A percentile compares a stretch with the other conserved stretches of the same genome.
Conservation (phyloP, 2,329 filamentous ascomycete genomes). For the Exophiala alcalophila region DNA sequence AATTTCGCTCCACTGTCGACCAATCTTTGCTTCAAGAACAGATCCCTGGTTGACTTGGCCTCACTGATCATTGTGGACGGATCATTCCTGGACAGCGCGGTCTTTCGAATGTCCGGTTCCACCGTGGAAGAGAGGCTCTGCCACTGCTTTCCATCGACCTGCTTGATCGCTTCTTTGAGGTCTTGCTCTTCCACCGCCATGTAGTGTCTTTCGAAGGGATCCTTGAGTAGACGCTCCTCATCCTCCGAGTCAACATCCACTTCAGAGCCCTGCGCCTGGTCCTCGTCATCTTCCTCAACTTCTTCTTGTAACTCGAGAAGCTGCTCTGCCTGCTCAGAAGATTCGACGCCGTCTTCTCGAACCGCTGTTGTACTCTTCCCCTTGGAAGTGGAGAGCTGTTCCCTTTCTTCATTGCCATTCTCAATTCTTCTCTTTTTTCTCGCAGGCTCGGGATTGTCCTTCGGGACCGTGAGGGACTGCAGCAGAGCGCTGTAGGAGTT, state of each 20-base stretch:
- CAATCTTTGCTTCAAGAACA: slow-evolving; percentile 68
- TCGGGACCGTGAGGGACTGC: slow-evolving; percentile 50
- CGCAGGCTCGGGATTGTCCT: slow-evolving; percentile 43
- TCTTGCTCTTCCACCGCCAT: slow-evolving; percentile 54
- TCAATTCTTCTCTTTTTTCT: slow-evolving; percentile 55
- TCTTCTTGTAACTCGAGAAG: slow-evolving; percentile 30
- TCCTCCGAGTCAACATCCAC: slow-evolving; percentile 33
- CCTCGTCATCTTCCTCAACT: slow-evolving; percentile 32
- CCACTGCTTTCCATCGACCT: slow-evolving; percentile 50
- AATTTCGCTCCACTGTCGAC: slow-evolving; percentile 53
- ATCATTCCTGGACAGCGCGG: slow-evolving; percentile 6
- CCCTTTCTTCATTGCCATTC: slow-evolving; percentile 22
- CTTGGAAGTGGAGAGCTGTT: too few relatives aligned
- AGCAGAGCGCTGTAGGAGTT: slow-evolving; percentile 56
- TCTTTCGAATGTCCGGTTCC: slow-evolving; percentile 29
- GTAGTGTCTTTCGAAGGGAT: slow-evolving; percentile 83
- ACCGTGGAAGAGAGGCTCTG: slow-evolving; percentile 38
- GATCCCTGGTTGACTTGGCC: slow-evolving; percentile 14
- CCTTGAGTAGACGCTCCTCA: slow-evolving; percentile 55
- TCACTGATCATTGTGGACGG: background rate
- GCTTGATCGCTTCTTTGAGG: slow-evolving; percentile 55
- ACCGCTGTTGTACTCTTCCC: too few relatives aligned
- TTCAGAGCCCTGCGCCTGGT: slow-evolving; percentile 41
- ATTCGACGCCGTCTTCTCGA: slow-evolving; percentile 28
- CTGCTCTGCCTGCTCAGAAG: slow-evolving; percentile 9